phyloP scores from a whole-genome alignment of 148 eudicot genomes.

The Oxyria digyna region DNA sequence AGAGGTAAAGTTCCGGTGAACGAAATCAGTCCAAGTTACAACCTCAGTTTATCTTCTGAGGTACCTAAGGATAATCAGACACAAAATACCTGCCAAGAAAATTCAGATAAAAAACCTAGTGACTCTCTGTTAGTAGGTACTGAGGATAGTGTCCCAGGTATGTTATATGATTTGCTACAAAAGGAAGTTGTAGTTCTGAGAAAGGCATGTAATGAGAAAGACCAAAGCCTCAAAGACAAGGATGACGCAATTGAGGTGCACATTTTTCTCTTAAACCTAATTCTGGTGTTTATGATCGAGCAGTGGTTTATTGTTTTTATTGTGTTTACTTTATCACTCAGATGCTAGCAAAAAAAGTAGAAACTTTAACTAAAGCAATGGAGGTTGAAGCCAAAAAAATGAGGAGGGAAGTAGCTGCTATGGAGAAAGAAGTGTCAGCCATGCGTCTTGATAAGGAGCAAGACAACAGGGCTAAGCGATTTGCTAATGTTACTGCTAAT shows the following conservation, averaged over 20 bases:
- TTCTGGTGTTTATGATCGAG: not conserved
- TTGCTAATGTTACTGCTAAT: conserved; percentile 22
- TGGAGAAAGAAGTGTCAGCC: conserved; percentile 96
- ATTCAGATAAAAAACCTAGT: conserved; percentile 50
- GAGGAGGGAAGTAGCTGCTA: conserved; percentile 92
- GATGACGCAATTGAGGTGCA: conserved; percentile 92
- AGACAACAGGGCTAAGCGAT: conserved; percentile 65
- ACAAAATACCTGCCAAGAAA: conserved; percentile 36
- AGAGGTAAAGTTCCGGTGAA: conserved; percentile 58
- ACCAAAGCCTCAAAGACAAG: conserved; percentile 96
- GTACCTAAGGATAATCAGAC: conserved; percentile 43
- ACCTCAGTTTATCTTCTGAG: conserved; percentile 38
- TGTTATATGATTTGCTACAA: conserved; percentile 79
- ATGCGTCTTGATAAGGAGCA: conserved; percentile 92
- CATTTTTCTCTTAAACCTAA: not conserved
- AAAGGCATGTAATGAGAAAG: conserved; percentile 85
- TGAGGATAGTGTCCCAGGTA: conserved; percentile 73
- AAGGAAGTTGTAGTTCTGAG: conserved; percentile 85
- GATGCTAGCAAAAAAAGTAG: conserved; percentile 92
- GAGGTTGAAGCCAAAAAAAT: conserved; percentile 97
- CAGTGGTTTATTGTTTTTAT: not conserved
- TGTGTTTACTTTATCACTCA: conserved; percentile 16
- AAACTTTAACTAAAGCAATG: conserved; percentile 88
- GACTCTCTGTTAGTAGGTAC: conserved; percentile 35
- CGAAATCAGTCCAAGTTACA: conserved; percentile 44